Base-by-base conservation (phyloP, 495 filamentous ascomycete species). In the Penicillium salamii region DNA sequence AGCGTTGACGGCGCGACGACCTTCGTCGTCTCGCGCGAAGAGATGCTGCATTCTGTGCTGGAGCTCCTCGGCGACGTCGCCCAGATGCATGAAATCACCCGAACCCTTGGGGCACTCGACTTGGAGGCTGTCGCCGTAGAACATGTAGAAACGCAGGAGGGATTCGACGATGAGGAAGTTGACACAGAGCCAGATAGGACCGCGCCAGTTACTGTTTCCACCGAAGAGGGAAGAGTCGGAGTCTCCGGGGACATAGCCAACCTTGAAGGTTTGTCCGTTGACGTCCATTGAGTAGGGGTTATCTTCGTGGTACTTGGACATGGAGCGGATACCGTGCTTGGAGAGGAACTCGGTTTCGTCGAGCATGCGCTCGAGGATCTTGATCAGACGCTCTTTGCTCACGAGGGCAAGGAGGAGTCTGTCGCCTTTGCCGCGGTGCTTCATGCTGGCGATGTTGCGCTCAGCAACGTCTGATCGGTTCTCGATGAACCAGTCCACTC, bases 191-290 rank as follows among this genome's bases (percentile, higher is more conserved):
- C 92, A 97, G 58, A 96, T 91, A 0, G 93, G 92, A 2, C 85
- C 80, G 56, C 92, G 82, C 92, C 92, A 97, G 69, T 97, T 97
- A 68, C 90, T 95, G 77, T 97, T 97, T 24, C 92, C 92, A 32
- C 92, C 92, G 59, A 97, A 97, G 11, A 97, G 78, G 3, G 87
- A 84, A 56, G 88, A 93, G 71, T 97, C 90, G 1, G 92, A 96
- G 62, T 97, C 93, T 13, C 92, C 93, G 7, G 93, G 85, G 14
- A 97, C 83, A 55, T 97, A 97, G 55, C 82, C 80, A 26, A 97
- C 92, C 49, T 83, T 83, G 71, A 95, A 97, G 26, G 78, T 79
- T 63, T 96, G 89, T 7, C 89, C 90, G 53, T 97, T 95, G 49
- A 97, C 92, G 42, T 95, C 88, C 93, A 97, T 97, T 7, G 87